Percentiles rank a stretch among this genome's conserved stretches.
These are phyloP conservation scores for Jackrogersella multiformis DNA, from an alignment of 495 filamentous ascomycete genomes.

Conservation along the genomic window DNA sequence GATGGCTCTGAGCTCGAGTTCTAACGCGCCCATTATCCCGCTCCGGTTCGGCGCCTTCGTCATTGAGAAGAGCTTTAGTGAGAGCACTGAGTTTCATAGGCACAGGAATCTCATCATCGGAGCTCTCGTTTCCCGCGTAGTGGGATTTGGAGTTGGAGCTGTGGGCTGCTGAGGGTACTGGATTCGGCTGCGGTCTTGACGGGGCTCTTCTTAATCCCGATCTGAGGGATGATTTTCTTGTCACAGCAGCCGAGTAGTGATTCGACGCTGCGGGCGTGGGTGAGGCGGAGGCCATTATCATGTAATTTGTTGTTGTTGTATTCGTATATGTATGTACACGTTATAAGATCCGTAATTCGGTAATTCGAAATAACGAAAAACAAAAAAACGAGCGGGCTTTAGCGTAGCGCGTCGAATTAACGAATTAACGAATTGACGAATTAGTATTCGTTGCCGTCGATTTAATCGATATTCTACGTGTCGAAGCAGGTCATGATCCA, in stretches of 20 bases:
- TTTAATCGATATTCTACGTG: constrained; percentile 49
- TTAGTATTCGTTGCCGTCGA: constrained; percentile 29
- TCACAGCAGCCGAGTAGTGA: constrained; percentile 47
- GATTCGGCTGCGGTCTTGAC: constrained; percentile 50
- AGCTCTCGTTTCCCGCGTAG: constrained; percentile 66
- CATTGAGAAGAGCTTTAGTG: constrained; percentile 77
- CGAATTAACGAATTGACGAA: constrained; percentile 39
- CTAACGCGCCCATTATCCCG: constrained; percentile 70
- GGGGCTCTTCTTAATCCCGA: constrained; percentile 52
- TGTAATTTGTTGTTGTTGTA: constrained; percentile 25
- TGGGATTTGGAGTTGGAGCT: constrained; percentile 44
- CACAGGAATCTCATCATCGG: constrained; percentile 74
- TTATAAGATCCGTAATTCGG: too few species aligned
- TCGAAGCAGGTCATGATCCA: constrained; percentile 43
- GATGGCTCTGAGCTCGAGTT: constrained; percentile 60
- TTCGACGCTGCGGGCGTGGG: constrained; percentile 50
- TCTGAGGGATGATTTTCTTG: constrained; percentile 54
- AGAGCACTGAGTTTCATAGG: constrained; percentile 83
- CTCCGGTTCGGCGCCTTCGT: constrained; percentile 61
- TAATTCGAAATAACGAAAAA: constrained; percentile 11
- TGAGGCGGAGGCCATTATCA: constrained; percentile 49
- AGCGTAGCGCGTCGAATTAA: constrained; percentile 40
- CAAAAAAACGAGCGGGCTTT: constrained; percentile 11
- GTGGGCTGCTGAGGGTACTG: constrained; percentile 29
- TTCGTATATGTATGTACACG: constrained; percentile 6